These are phyloP conservation scores for Fusarium chuoi DNA, from an alignment of 2,329 filamentous ascomycete species.

Conservation along the genomic window DNA sequence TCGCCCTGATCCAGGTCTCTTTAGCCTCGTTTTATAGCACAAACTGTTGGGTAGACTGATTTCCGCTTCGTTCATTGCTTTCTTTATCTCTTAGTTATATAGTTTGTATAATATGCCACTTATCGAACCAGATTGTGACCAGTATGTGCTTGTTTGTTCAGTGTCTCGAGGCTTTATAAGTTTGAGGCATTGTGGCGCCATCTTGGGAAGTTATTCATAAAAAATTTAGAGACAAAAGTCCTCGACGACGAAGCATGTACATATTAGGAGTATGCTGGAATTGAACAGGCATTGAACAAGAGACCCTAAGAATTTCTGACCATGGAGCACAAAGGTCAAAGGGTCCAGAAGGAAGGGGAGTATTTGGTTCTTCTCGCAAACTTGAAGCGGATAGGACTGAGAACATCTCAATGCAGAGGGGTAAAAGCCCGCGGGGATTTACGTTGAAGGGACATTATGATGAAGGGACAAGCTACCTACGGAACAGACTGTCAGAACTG, in stretches of 20 bases:
- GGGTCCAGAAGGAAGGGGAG: neutral
- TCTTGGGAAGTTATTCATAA: neutral
- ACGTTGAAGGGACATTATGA: neutral
- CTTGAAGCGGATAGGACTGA: neutral
- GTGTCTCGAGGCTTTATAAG: neutral
- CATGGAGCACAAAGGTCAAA: neutral
- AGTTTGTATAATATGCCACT: too few relatives aligned
- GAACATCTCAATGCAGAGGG: neutral
- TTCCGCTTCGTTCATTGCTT: neutral
- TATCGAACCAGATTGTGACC: neutral
- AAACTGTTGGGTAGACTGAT: neutral
- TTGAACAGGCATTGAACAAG: neutral
- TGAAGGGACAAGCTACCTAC: neutral
- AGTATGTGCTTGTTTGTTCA: neutral
- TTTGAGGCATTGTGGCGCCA: neutral
- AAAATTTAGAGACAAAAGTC: neutral
- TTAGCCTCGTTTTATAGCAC: neutral
- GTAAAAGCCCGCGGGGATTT: too few relatives aligned
- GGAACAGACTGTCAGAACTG: neutral
- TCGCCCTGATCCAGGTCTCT: neutral
- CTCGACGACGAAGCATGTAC: neutral
- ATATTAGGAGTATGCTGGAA: neutral
- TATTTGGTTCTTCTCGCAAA: neutral
- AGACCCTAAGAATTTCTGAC: neutral
- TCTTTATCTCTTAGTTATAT: too few relatives aligned